Evolutionary conservation across 768 basidiomycete species (phyloP), one percentile per base, ranked within the genome.

Genomic region (Auriculariales sp.): DNA sequence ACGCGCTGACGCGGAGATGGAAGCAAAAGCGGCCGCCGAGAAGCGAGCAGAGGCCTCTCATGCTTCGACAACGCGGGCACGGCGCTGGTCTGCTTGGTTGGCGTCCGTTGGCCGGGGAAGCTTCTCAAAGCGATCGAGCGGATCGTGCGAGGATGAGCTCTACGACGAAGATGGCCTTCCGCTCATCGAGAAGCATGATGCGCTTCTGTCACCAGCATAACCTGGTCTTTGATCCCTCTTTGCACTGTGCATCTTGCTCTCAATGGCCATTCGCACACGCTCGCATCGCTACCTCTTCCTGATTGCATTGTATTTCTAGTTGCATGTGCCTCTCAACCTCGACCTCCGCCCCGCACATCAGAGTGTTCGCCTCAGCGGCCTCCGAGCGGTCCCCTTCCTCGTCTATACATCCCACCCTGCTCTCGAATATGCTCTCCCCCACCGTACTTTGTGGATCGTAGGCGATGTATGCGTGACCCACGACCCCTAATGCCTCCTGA

Each of bases 21-120:
- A 62, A 48, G 63, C 64, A 49, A 52, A 50, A 4, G 48, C 57
- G 17, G 57, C 62, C 27, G 64, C 64, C 11, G 59, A 58, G 22
- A 44, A 44, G 39, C 39, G 22, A 10, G 32, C 30, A 51, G n/a
- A n/a, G n/a, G n/a, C n/a, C n/a, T n/a, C n/a, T n/a, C n/a, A n/a
- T n/a, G n/a, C n/a, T n/a, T 22, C 17, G 12, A 4, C 19, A 22
- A 15, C n/a, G 39, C 39, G 39, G 12, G 39, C 19, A 5, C 39
- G 39, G 14, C 39, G 39, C 4, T 44, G 39, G 39, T 44, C 39
- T 19, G 39, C 39, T 10, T 44, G 39, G 39, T 24, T 44, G 39
- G 39, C 19, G 39, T 25, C 17, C 17, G 19, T n/a, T 19, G 22
- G 22, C 4, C 39, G 22, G 19, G 22, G 39, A 10, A 19, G 39